Evolutionary conservation across 1,139 yeast species (phyloP), one percentile per base, ranked within the genome.

Genomic region (Saccharomycopsis phalli): DNA sequence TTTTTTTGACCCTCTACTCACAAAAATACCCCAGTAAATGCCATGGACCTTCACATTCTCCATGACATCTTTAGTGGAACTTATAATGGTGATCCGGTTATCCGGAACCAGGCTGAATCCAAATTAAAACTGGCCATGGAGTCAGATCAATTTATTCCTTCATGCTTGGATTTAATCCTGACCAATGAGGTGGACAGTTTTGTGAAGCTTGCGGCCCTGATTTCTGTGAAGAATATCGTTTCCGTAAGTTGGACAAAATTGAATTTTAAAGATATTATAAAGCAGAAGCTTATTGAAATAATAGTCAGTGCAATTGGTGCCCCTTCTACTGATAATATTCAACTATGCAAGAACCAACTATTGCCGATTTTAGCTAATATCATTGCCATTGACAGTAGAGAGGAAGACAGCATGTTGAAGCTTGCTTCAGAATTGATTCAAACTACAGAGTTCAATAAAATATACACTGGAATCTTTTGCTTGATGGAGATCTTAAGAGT

Each of bases 201-300:
- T 25, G 71, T 83, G 35, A 76, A 79, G 50, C 70, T 77, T 39
- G 91, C 95, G 10, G 83, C 94, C 14, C 94, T 94, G 0, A 80
- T 91, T 22, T 88, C 78, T 58, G 76, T 91, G 61, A 91, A 91
- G 57, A 91, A 91, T 57, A 67, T 78, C 46, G 68, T 87, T 21
- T 62, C 70, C 11, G 71, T 72, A 44, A 69, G 70, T 47, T 91
- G 97, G 97, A 13, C 16, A 4, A 14, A 31, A 27, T 27, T 21
- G 28, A 86, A 71, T 48, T 96, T 88, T 55, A 81, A 77, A 52
- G 82, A 81, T 1, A 65, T 72, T 28, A 74, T 91, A 44, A 74
- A 81, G 47, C 81, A 77, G 13, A 69, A 74, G 46, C 51, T 75
- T 31, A 52, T 68, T 18, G 57, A 62, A 29, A 62, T 69, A 0